Percentiles rank a stretch among this genome's conserved stretches.
Conservation (phyloP, 768 basidiomycete species). For the Clitopilus hobsonii region DNA sequence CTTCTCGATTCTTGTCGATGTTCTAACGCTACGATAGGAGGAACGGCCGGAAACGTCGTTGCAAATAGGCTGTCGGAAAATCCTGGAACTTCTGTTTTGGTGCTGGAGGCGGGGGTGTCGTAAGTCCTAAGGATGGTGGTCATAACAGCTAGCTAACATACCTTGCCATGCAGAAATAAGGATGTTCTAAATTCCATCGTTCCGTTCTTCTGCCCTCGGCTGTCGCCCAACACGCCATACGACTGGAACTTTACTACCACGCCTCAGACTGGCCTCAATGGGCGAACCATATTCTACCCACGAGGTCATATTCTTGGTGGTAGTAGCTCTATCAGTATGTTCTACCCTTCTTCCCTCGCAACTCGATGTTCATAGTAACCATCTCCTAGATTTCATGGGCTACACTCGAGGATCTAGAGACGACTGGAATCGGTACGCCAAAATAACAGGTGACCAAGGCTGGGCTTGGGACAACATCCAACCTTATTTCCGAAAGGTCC, state of each 20-base stretch:
- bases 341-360: neutral
- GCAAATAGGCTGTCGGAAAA: conserved; percentile 13
- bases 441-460: conserved; percentile 18
- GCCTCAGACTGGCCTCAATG: conserved; percentile 16
- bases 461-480: conserved; percentile 22
- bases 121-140: too few species aligned
- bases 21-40: conserved; percentile 4
- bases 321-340: conserved; percentile 18
- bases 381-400: conserved; percentile 11
- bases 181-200: conserved; percentile 8
- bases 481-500: conserved; percentile 16
- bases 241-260: conserved; percentile 24
- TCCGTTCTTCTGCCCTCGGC: conserved; percentile 8
- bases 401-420: conserved; percentile 18
- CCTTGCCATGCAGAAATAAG: conserved; percentile 2
- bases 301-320: conserved; percentile 21
- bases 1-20: neutral
- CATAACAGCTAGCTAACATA: too few species aligned
- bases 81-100: conserved; percentile 3
- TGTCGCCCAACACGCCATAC: conserved; percentile 7
- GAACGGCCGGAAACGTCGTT: conserved; percentile 15
- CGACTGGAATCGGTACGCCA: conserved; percentile 21
- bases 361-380: neutral
- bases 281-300: conserved; percentile 15
- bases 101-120: conserved; percentile 12